Percentiles rank a stretch among this genome's conserved stretches.
Evolutionary conservation across 495 filamentous ascomycete species (phyloP).

Genomic region (Staphylotrichum longicolle): DNA sequence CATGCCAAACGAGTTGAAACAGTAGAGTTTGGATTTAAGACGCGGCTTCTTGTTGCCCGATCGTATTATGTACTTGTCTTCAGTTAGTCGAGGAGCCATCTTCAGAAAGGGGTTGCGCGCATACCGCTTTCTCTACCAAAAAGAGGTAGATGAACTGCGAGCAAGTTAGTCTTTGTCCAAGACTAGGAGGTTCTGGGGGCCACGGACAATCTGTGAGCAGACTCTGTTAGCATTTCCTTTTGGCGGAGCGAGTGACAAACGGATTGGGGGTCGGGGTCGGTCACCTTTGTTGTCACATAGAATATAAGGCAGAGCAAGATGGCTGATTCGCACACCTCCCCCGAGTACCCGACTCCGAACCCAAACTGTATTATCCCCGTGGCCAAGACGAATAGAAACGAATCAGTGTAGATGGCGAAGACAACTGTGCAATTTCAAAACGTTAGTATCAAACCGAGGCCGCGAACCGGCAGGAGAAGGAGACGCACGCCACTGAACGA

Average conservation of each 20-base stretch:
- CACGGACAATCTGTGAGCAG: conserved; percentile 40
- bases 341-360: conserved; percentile 44
- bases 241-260: background rate
- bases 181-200: background rate
- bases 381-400: conserved; percentile 50
- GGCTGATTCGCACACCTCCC: conserved; percentile 45
- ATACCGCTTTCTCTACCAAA: conserved; percentile 53
- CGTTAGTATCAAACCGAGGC: background rate
- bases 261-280: background rate
- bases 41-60: conserved; percentile 41
- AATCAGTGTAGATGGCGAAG: conserved; percentile 51
- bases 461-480: no score
- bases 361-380: conserved; percentile 51
- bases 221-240: conserved; percentile 10
- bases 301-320: conserved; percentile 51
- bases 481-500: conserved; percentile 48
- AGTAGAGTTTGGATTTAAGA: conserved; percentile 48
- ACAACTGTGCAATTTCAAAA: conserved; percentile 37
- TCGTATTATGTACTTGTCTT: conserved; percentile 47
- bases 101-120: conserved; percentile 9
- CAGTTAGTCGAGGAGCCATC: conserved; percentile 2
- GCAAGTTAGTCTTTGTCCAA: conserved; percentile 12
- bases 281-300: conserved; percentile 55
- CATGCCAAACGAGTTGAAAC: conserved; percentile 55
- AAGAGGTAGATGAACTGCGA: conserved; percentile 52